These are phyloP conservation scores for Prunus fruticosa DNA, from an alignment of 306 rosid species.

Conservation along the genomic window DNA sequence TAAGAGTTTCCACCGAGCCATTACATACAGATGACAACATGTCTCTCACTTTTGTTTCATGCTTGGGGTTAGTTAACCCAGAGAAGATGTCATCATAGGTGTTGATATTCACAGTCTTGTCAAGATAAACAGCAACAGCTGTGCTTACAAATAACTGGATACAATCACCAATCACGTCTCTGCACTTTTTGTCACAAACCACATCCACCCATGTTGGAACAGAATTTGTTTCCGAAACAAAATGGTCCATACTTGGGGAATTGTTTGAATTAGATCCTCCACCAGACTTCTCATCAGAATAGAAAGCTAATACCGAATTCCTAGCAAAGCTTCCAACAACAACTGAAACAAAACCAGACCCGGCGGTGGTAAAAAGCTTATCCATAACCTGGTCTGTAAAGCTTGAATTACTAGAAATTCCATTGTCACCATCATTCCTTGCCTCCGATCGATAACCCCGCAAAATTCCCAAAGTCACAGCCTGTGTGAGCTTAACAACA, in stretches of 20 bases:
- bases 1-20: conserved; percentile 64
- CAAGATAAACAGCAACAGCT: conserved; percentile 74
- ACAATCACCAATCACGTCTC: conserved; percentile 59
- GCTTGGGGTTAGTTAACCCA: conserved; percentile 73
- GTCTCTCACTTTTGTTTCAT: conserved; percentile 57
- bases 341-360: conserved; percentile 73
- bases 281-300: conserved; percentile 28
- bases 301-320: conserved; percentile 55
- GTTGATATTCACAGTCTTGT: conserved; percentile 78
- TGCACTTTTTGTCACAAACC: conserved; percentile 44
- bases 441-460: conserved; percentile 39
- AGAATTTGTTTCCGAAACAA: conserved; percentile 20
- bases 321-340: conserved; percentile 85
- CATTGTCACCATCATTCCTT: conserved; percentile 11
- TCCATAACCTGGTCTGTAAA: conserved; percentile 46
- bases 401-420: conserved; percentile 10
- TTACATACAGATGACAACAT: conserved; percentile 61
- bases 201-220: conserved; percentile 49
- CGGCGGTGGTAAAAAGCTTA: conserved; percentile 54
- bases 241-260: conserved; percentile 2
- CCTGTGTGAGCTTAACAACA: conserved; percentile 44
- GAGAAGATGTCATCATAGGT: conserved; percentile 67
- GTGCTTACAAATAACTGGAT: conserved; percentile 75
- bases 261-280: conserved; percentile 29
- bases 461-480: conserved; percentile 53